Percentiles rank a stretch among this genome's conserved stretches.
Evolutionary conservation across 495 filamentous ascomycete species (phyloP).

Genomic region (Apodospora peruviana): DNA sequence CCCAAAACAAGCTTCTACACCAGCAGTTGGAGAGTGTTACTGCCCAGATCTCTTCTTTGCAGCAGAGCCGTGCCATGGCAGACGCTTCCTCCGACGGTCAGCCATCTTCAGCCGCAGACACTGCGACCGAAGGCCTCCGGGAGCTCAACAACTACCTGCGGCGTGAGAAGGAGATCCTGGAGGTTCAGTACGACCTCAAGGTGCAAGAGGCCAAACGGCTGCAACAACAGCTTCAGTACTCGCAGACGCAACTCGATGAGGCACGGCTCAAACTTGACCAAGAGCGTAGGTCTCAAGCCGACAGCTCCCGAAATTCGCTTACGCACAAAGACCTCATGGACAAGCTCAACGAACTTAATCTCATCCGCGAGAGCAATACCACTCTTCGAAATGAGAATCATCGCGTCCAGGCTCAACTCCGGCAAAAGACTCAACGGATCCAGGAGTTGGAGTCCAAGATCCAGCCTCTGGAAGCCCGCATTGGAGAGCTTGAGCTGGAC

Average conservation of each 20-base stretch:
- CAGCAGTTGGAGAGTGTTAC: constrained; percentile 80
- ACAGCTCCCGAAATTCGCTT: constrained; percentile 61
- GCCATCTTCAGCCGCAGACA: constrained; percentile 33
- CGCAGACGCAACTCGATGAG: constrained; percentile 81
- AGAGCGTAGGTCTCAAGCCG: constrained; percentile 71
- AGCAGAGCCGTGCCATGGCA: constrained; percentile 58
- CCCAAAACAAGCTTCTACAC: constrained; percentile 84
- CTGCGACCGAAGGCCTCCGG: constrained; percentile 66
- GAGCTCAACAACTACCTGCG: constrained; percentile 86
- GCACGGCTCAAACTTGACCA: constrained; percentile 78
- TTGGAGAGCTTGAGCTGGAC: constrained; percentile 75
- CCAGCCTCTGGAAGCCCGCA: constrained; percentile 71
- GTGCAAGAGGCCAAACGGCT: constrained; percentile 79
- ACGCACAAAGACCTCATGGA: constrained; percentile 86
- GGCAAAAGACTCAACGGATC: constrained; percentile 66
- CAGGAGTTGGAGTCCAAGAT: constrained; percentile 70
- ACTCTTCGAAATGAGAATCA: constrained; percentile 81
- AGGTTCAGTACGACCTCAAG: constrained; percentile 87
- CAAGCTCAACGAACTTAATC: constrained; percentile 88
- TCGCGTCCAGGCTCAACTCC: constrained; percentile 66
- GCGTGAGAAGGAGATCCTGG: constrained; percentile 96
- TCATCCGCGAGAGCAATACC: constrained; percentile 87
- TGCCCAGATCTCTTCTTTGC: constrained; percentile 67
- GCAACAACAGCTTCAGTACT: constrained; percentile 83
- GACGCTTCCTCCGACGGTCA: constrained; percentile 41